phyloP scores from a whole-genome alignment of 768 basidiomycete genomes.

The Leccinum obscurum region DNA sequence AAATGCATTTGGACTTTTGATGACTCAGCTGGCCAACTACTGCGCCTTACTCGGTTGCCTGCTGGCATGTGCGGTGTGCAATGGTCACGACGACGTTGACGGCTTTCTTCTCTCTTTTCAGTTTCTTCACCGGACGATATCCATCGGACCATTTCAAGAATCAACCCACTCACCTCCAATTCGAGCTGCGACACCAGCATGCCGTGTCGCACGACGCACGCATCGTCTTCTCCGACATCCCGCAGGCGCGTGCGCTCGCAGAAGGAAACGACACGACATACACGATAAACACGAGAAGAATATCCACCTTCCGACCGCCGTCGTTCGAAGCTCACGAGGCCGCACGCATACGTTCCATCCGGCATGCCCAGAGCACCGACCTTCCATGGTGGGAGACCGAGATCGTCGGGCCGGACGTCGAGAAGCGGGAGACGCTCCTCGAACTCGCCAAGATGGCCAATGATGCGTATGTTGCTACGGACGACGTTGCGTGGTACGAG shows the following conservation, averaged over 20 bases:
- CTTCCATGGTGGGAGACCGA: conserved; percentile 77
- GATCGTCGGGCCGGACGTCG: conserved; percentile 72
- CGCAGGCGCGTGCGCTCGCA: conserved; percentile 8
- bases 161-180: conserved; percentile 33
- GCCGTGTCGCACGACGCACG: conserved; percentile 48
- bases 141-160: not conserved
- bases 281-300: conserved; percentile 38
- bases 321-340: conserved; percentile 46
- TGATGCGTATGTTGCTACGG: conserved; percentile 78
- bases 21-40: conserved; percentile 19
- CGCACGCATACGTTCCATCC: conserved; percentile 46
- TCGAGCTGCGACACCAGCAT: conserved; percentile 65
- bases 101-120: conserved; percentile 45
- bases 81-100: conserved; percentile 47
- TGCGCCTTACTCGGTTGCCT: not conserved
- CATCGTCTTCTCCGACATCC: conserved; percentile 57
- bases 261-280: conserved; percentile 31
- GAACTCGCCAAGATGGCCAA: conserved; percentile 93
- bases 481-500: conserved; percentile 76
- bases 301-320: conserved; percentile 45
- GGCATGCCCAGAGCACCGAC: conserved; percentile 44
- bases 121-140: conserved; percentile 18
- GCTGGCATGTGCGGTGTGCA: conserved; percentile 11
- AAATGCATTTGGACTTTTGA: conserved; percentile 3
- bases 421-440: conserved; percentile 71